Conservation (phyloP, 1,284 basidiomycete genomes). For the Pyrrhoderma lamaoense region DNA sequence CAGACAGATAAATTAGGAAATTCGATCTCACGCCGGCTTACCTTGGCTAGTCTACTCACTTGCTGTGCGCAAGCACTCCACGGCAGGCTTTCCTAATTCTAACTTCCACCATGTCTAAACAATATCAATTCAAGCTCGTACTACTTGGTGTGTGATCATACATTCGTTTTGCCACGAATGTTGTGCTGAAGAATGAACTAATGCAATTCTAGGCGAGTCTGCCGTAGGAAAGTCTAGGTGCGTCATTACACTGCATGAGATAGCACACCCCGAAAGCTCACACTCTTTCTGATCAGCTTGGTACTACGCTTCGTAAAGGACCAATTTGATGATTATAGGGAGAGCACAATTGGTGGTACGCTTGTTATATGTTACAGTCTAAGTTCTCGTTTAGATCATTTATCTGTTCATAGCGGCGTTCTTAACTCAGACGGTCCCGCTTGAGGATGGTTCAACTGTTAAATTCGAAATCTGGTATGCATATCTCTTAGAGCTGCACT, state of each 20-base stretch:
- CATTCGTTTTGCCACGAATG: background rate
- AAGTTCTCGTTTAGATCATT: conserved; percentile 9
- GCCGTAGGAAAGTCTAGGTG: conserved; percentile 96
- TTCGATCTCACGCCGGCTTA: no score
- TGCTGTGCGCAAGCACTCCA: no score
- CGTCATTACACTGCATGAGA: conserved; percentile 13
- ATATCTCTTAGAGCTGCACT: conserved; percentile 2
- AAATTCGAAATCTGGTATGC: conserved; percentile 97
- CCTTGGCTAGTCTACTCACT: no score
- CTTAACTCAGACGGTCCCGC: conserved; percentile 88
- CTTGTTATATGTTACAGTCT: conserved; percentile 22
- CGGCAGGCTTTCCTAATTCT: conserved; percentile 1
- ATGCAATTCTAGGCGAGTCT: conserved; percentile 67
- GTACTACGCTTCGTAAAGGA: conserved; percentile 95
- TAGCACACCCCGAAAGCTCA: background rate
- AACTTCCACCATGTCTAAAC: conserved; percentile 60
- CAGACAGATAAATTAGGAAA: no score
- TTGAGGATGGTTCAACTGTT: conserved; percentile 85
- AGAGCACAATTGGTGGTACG: conserved; percentile 86
- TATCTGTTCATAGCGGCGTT: conserved; percentile 66
- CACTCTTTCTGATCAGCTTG: conserved; percentile 45
- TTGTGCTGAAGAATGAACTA: conserved; percentile 12
- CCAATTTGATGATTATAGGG: conserved; percentile 97
- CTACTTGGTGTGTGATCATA: conserved; percentile 60
- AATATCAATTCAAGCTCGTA: conserved; percentile 87